Conservation (phyloP, 345 rosid species). For the Eucalyptus rudis region DNA sequence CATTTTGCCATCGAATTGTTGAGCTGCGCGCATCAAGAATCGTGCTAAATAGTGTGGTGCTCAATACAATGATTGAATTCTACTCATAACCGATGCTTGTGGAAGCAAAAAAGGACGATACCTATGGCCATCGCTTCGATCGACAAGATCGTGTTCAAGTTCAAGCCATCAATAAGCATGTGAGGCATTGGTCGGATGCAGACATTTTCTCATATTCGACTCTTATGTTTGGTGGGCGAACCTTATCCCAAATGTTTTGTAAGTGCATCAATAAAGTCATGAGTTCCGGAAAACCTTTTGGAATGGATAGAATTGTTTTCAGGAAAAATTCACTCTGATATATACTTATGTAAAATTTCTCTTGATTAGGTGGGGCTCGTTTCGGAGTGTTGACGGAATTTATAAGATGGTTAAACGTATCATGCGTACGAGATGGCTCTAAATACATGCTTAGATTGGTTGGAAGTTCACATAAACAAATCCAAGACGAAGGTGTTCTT, state of each 20-base stretch:
- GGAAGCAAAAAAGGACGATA: slow-evolving; percentile 87
- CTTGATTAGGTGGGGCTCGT: slow-evolving; percentile 54
- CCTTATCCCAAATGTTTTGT: slow-evolving; percentile 53
- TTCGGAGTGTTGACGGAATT: slow-evolving; percentile 37
- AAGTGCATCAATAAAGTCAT: slow-evolving; percentile 11
- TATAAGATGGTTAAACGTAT: slow-evolving; percentile 57
- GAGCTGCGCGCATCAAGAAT: not conserved
- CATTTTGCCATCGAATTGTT: not conserved
- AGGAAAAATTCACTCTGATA: not conserved
- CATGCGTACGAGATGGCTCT: slow-evolving; percentile 70
- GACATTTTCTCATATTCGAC: slow-evolving; percentile 60
- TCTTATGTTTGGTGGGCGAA: slow-evolving; percentile 91
- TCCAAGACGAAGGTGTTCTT: slow-evolving; percentile 35
- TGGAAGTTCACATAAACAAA: slow-evolving; percentile 54
- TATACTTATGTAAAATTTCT: not conserved
- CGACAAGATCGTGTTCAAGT: slow-evolving; percentile 48
- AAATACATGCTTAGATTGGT: slow-evolving; percentile 69
- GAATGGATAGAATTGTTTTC: not conserved
- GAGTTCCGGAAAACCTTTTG: not conserved
- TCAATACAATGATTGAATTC: slow-evolving; percentile 72
- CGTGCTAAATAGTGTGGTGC: not conserved
- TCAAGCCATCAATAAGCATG: slow-evolving; percentile 74
- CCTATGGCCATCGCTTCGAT: slow-evolving; percentile 48
- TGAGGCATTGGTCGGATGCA: slow-evolving; percentile 60
- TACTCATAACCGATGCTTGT: slow-evolving; percentile 85